Base-by-base conservation (phyloP, 495 filamentous ascomycete genomes). In the Penicillium taxi region DNA sequence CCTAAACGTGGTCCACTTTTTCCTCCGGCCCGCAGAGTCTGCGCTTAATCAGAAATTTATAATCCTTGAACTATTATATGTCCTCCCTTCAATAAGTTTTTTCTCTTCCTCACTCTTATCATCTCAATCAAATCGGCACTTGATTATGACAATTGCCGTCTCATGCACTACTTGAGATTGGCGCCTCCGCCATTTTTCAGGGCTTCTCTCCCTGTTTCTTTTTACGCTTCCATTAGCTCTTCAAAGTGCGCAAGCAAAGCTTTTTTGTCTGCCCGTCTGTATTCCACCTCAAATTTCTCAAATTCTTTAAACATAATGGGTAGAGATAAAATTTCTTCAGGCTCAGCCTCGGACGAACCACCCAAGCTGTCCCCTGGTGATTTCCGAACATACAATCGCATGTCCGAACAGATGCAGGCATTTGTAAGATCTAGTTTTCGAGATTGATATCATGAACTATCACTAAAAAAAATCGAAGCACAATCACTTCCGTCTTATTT, bases 401-500 rank as follows among this genome's bases (percentile, higher is more conserved):
- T 89, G 44, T 78, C 85, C 2, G 82, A 83, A 46, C 68, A 75
- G 33, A 94, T 94, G 86, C 77, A 90, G 18, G 65, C 73, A 21
- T 84, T 80, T 54, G 80, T 84, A 63, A 32, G 71, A 29, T 17
- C 22, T 30, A 15, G 13, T 61, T 15, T 24, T 5, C n/a, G 26
- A 21, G 9, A n/a, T 3, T 26, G 12, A 7, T 14, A 14, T 17
- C 15, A 17, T 18, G 14, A 33, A 16, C 37, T 6, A 15, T 28
- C 2, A 33, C 25, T 50, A 22, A 53, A 15, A 27, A 18, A 32
- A 12, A 45, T 16, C 7, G 30, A n/a, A 81, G 78, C 86, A 93
- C 63, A 77, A 80, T 42, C 72, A 83, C 62, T 91, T 91, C 67
- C 80, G 84, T 13, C 53, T 67, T 28, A 69, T 75, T 11, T 94